Evolutionary conservation across 2,329 filamentous ascomycete genomes (phyloP).

Genomic region (Fonsecaea monophora): DNA sequence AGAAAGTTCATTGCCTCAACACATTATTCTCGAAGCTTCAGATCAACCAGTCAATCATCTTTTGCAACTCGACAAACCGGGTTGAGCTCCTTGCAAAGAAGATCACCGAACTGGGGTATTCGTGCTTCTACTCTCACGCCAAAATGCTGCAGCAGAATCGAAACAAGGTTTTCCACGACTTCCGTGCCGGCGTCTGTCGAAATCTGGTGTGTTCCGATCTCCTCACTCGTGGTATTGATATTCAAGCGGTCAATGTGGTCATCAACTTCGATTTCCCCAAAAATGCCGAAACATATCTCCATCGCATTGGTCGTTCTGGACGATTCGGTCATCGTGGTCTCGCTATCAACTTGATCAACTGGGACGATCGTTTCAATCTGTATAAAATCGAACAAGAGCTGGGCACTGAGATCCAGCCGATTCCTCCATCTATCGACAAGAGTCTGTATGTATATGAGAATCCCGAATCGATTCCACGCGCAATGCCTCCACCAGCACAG

Average conservation of each 20-base stretch:
- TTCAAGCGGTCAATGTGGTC: constrained; percentile 98
- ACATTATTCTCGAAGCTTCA: constrained; percentile 98
- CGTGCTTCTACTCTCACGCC: constrained; percentile 98
- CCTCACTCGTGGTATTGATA: constrained; percentile 97
- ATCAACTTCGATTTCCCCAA: constrained; percentile 99
- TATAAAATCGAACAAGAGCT: constrained; percentile 98
- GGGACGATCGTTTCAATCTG: constrained; percentile 98
- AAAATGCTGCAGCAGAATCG: constrained; percentile 97
- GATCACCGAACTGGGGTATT: constrained; percentile 98
- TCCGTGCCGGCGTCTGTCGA: constrained; percentile 95
- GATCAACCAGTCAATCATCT: constrained; percentile 99
- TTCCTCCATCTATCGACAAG: constrained; percentile 93
- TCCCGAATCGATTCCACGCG: constrained; percentile 90
- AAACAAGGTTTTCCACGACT: constrained; percentile 99
- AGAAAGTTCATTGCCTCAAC: constrained; percentile 98
- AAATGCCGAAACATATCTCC: constrained; percentile 97
- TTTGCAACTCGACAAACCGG: constrained; percentile 98
- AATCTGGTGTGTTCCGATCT: constrained; percentile 98
- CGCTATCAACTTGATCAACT: constrained; percentile 99
- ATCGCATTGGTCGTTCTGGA: constrained; percentile 96
- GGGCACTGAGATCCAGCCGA: constrained; percentile 97
- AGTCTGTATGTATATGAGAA: constrained; percentile 98
- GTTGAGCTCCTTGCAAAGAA: constrained; percentile 98
- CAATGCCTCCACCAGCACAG: constrained; percentile 54
- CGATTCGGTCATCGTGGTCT: constrained; percentile 96